phyloP scores from a whole-genome alignment of 2,329 filamentous ascomycete species.

The Rugonectria rugulosa region DNA sequence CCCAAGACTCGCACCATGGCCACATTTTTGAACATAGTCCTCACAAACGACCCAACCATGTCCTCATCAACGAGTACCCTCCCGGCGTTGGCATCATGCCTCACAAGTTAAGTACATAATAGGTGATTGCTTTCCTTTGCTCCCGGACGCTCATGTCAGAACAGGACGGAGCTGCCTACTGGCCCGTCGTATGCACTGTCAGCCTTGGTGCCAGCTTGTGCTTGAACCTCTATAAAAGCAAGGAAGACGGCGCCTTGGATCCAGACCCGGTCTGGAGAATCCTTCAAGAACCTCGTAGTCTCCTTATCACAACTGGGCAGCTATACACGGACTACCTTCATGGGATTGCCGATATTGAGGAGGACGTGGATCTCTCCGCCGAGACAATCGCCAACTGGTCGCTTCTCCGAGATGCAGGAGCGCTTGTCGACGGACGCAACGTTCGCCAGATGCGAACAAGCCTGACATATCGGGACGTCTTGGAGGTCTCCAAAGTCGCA shows the following conservation, averaged over 20 bases:
- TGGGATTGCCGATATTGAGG: slow-evolving; percentile 72
- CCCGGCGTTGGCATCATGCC: slow-evolving; percentile 95
- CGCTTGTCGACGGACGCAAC: slow-evolving; percentile 61
- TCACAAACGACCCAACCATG: slow-evolving; percentile 84
- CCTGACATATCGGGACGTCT: slow-evolving; percentile 85
- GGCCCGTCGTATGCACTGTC: slow-evolving; percentile 88
- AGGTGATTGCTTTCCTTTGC: slow-evolving; percentile 16
- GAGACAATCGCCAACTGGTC: slow-evolving; percentile 76
- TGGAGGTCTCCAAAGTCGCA: slow-evolving; percentile 79
- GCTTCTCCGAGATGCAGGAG: slow-evolving; percentile 61
- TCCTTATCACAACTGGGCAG: slow-evolving; percentile 74
- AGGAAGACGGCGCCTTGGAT: slow-evolving; percentile 65
- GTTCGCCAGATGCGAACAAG: slow-evolving; percentile 70
- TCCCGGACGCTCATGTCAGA: slow-evolving; percentile 43
- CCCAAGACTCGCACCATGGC: slow-evolving; percentile 37
- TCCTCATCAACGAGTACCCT: slow-evolving; percentile 90
- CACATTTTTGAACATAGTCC: slow-evolving; percentile 70
- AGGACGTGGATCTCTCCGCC: slow-evolving; percentile 70
- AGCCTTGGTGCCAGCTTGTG: slow-evolving; percentile 82
- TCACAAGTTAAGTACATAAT: slow-evolving; percentile 68
- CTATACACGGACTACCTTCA: slow-evolving; percentile 78
- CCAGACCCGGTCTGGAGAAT: slow-evolving; percentile 63
- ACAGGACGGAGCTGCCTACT: slow-evolving; percentile 83
- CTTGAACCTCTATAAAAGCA: slow-evolving; percentile 76
- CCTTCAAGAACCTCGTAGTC: slow-evolving; percentile 83